Percentiles rank a stretch among this genome's conserved stretches.
Conservation (phyloP, 2,329 filamentous ascomycete species). For the Alternaria conjuncta region DNA sequence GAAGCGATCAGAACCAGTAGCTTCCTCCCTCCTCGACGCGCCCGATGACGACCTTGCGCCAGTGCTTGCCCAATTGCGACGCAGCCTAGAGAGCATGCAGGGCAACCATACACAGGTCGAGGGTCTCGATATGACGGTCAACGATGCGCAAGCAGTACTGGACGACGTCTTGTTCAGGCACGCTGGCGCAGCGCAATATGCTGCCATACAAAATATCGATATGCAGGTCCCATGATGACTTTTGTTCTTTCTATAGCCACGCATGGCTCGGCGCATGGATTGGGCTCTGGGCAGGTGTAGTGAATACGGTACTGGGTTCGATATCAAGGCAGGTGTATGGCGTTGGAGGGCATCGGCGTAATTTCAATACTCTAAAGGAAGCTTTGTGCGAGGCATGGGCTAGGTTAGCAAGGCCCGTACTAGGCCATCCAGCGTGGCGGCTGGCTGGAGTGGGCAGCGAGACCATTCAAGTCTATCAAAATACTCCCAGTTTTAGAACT, state of each 20-base stretch:
- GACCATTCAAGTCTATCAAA: neutral
- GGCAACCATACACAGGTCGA: constrained; percentile 47
- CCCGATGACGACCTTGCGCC: constrained; percentile 42
- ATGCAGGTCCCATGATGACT: constrained; percentile 30
- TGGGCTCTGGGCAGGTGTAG: constrained; percentile 2
- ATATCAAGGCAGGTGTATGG: constrained; percentile 20
- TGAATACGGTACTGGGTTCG: constrained; percentile 25
- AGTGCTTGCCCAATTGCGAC: constrained; percentile 46
- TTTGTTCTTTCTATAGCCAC: constrained; percentile 22
- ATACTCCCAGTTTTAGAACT: constrained; percentile 32
- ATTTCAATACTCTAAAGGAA: constrained; percentile 28
- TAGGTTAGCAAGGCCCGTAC: neutral
- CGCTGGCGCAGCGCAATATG: constrained; percentile 40
- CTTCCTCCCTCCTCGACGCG: constrained; percentile 32
- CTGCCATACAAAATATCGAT: constrained; percentile 38
- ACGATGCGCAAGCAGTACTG: constrained; percentile 38
- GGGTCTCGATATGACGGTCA: constrained; percentile 42
- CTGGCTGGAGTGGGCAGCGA: constrained; percentile 8
- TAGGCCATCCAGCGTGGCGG: neutral
- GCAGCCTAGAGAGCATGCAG: constrained; percentile 49
- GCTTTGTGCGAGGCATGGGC: neutral
- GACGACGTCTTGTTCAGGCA: constrained; percentile 46
- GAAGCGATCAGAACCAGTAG: constrained; percentile 23
- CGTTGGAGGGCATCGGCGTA: constrained; percentile 25
- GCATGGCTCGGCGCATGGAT: constrained; percentile 28